These are phyloP conservation scores for Mycena rebaudengoi DNA, from an alignment of 768 basidiomycete species.

Conservation along the genomic window DNA sequence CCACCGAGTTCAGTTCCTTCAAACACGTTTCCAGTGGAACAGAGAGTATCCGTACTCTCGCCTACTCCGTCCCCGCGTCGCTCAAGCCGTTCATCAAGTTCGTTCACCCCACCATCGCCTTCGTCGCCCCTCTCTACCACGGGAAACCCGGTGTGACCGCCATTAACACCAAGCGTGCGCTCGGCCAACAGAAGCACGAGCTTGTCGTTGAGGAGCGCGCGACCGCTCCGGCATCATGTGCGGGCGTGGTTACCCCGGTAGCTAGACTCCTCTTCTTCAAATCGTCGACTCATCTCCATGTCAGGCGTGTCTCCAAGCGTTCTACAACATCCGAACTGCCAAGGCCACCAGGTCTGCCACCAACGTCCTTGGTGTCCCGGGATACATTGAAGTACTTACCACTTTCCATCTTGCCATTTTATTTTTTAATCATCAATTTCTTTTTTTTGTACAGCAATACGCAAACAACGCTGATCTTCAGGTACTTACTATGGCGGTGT, in stretches of 20 bases:
- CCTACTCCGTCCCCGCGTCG: slow-evolving; percentile 56
- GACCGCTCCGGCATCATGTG: slow-evolving; percentile 7
- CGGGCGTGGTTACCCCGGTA: slow-evolving; percentile 3
- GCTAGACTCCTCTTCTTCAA: not conserved
- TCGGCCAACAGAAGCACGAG: not conserved
- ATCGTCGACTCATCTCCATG: not conserved
- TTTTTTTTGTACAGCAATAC: slow-evolving; percentile 21
- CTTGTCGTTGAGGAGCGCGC: not conserved
- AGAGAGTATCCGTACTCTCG: slow-evolving; percentile 51
- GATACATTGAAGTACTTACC: slow-evolving; percentile 30
- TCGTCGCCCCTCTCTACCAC: slow-evolving; percentile 11
- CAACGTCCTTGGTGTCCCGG: slow-evolving; percentile 43
- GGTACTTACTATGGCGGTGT: no score
- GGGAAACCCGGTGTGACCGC: not conserved
- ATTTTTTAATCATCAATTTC: not conserved
- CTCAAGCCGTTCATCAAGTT: slow-evolving; percentile 53
- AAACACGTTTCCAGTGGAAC: slow-evolving; percentile 45
- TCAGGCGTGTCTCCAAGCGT: slow-evolving; percentile 10
- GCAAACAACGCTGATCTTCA: slow-evolving; percentile 37
- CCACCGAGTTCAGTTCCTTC: slow-evolving; percentile 49
- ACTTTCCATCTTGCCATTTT: no score
- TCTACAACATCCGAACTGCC: slow-evolving; percentile 15
- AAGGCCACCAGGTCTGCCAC: slow-evolving; percentile 2
- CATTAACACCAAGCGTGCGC: not conserved
- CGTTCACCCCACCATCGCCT: slow-evolving; percentile 47